Evolutionary conservation across 345 rosid genomes (phyloP).

Genomic region (Citrus sinensis): DVS_A1.0 CM039164.1:22997001-22997500

Average conservation of each 20-base stretch:
- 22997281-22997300: neutral
- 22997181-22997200: conserved; percentile 93
- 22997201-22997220: conserved; percentile 97
- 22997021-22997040: conserved; percentile 88
- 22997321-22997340: neutral
- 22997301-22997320: neutral
- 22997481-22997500: neutral
- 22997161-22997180: conserved; percentile 79
- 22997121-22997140: conserved; percentile 84
- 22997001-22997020: conserved; percentile 99
- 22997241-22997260: conserved; percentile 46
- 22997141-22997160: conserved; percentile 70
- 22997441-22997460: neutral
- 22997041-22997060: conserved; percentile 43
- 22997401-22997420: neutral
- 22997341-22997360: neutral
- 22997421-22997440: neutral
- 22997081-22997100: conserved; percentile 95
- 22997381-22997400: neutral
- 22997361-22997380: neutral
- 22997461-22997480: neutral
- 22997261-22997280: conserved; percentile 23
- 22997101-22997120: conserved; percentile 97
- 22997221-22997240: conserved; percentile 81
- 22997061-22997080: conserved; percentile 91